phyloP scores from a whole-genome alignment of 805 yeast species.

The Jamesozyma rosinii region DNA sequence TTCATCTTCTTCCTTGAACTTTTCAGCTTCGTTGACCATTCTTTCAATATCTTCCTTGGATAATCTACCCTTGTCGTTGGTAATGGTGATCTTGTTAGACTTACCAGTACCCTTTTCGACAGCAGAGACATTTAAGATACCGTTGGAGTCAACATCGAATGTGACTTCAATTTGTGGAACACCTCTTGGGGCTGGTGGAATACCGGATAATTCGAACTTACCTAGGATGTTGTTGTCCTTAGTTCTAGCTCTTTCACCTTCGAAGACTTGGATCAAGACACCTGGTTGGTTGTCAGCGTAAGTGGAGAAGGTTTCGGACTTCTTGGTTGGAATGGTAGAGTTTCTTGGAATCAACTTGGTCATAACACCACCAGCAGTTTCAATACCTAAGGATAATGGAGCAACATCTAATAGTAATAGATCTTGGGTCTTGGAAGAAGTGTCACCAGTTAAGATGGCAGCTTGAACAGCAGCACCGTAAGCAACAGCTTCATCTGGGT shows the following conservation, averaged over 20 bases:
- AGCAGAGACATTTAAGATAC: conserved; percentile 94
- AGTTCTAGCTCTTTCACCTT: conserved; percentile 97
- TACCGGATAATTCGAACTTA: conserved; percentile 92
- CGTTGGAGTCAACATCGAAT: conserved; percentile 94
- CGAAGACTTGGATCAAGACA: conserved; percentile 95
- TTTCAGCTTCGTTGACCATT: conserved; percentile 97
- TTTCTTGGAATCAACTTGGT: conserved; percentile 98
- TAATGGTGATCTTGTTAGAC: conserved; percentile 91
- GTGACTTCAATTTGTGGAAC: conserved; percentile 97
- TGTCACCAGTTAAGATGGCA: conserved; percentile 94
- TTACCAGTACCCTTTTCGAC: conserved; percentile 99
- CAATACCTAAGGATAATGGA: conserved; percentile 97
- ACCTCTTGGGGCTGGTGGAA: conserved; percentile 99
- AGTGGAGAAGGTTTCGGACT: conserved; percentile 95
- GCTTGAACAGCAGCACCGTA: conserved; percentile 99
- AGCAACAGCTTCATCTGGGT: conserved; percentile 99
- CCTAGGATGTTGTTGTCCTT: conserved; percentile 96
- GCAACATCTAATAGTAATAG: conserved; percentile 95
- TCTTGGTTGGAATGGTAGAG: conserved; percentile 97
- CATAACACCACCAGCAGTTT: conserved; percentile 99
- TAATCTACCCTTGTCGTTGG: conserved; percentile 98
- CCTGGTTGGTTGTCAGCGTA: conserved; percentile 99
- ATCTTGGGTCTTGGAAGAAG: conserved; percentile 96
- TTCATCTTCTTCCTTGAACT: conserved; percentile 94
- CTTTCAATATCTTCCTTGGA: conserved; percentile 96